A percentile compares a stretch with the other conserved stretches of the same genome.
phyloP scores from a whole-genome alignment of 108 stramenopile genomes.

The Licmophora abbreviata region DNA sequence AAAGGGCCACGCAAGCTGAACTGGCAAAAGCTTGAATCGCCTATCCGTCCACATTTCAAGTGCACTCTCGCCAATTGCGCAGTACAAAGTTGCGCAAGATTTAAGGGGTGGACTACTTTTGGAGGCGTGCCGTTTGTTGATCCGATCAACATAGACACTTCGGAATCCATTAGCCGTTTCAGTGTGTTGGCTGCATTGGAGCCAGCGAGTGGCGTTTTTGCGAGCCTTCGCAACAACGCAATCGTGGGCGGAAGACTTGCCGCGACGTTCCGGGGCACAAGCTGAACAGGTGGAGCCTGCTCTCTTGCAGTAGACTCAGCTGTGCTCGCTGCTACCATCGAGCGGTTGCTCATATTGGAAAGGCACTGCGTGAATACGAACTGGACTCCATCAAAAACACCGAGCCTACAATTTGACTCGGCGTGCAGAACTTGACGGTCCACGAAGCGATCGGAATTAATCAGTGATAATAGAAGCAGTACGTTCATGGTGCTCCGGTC shows the following conservation, averaged over 20 bases:
- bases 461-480: constrained; percentile 40
- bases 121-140: no score
- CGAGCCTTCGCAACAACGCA: constrained; percentile 46
- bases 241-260: constrained; percentile 59
- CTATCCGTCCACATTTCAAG: constrained; percentile 46
- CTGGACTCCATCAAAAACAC: constrained; percentile 41
- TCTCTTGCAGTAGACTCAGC: no score
- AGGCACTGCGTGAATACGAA: constrained; percentile 56
- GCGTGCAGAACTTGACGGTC: no score
- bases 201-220: no score
- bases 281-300: constrained; percentile 10
- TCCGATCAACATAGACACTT: no score
- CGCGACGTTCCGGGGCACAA: constrained; percentile 48
- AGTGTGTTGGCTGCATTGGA: no score
- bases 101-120: background rate
- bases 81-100: constrained; percentile 22
- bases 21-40: constrained; percentile 35
- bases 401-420: no score
- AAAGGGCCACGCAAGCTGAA: constrained; percentile 56
- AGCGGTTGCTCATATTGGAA: constrained; percentile 10
- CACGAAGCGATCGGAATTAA: constrained; percentile 8
- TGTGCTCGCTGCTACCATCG: no score
- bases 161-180: background rate
- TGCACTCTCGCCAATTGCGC: constrained; percentile 36
- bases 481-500: constrained; percentile 58